Evolutionary conservation across 2,329 filamentous ascomycete species (phyloP).

Genomic region (Claviceps arundinis): DNA sequence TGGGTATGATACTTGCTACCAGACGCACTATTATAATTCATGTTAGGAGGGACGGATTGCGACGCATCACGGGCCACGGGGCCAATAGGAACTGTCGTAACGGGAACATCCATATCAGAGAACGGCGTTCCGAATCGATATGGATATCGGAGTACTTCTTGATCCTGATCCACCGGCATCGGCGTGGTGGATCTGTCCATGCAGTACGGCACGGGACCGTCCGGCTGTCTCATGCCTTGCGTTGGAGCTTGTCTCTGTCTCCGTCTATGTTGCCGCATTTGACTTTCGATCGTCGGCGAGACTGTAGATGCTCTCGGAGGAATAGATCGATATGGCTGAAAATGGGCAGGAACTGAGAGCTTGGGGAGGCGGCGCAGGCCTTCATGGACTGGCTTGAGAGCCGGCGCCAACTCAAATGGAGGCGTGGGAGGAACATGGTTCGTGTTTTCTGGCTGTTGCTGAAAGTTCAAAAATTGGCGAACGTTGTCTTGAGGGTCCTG

Average conservation of each 20-base stretch:
- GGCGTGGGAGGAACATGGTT: slow-evolving; percentile 55
- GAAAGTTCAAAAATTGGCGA: slow-evolving; percentile 78
- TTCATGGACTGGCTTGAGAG: slow-evolving; percentile 33
- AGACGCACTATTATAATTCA: slow-evolving; percentile 54
- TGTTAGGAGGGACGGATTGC: slow-evolving; percentile 87
- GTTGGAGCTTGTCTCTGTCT: slow-evolving; percentile 14
- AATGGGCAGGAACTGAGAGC: slow-evolving; percentile 41
- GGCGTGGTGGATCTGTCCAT: slow-evolving; percentile 37
- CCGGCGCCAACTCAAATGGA: slow-evolving; percentile 50
- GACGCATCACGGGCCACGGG: slow-evolving; percentile 67
- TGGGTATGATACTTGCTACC: slow-evolving; percentile 18
- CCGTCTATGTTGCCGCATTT: slow-evolving; percentile 13
- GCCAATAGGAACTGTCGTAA: slow-evolving; percentile 58
- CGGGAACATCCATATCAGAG: slow-evolving; percentile 79
- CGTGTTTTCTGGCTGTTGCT: slow-evolving; percentile 39
- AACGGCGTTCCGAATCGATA: slow-evolving; percentile 78
- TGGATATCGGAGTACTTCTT: slow-evolving; percentile 42
- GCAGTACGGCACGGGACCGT: slow-evolving; percentile 33
- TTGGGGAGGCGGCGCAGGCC: slow-evolving; percentile 47
- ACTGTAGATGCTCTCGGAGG: slow-evolving; percentile 16
- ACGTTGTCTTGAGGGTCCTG: slow-evolving; percentile 88
- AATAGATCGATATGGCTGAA: slow-evolving; percentile 16
- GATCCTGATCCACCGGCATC: slow-evolving; percentile 40
- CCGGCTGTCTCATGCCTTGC: slow-evolving; percentile 10
- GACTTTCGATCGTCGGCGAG: slow-evolving; percentile 13